Evolutionary conservation across 108 stramenopile genomes (phyloP).

Genomic region (Nitzschia sp.): DNA sequence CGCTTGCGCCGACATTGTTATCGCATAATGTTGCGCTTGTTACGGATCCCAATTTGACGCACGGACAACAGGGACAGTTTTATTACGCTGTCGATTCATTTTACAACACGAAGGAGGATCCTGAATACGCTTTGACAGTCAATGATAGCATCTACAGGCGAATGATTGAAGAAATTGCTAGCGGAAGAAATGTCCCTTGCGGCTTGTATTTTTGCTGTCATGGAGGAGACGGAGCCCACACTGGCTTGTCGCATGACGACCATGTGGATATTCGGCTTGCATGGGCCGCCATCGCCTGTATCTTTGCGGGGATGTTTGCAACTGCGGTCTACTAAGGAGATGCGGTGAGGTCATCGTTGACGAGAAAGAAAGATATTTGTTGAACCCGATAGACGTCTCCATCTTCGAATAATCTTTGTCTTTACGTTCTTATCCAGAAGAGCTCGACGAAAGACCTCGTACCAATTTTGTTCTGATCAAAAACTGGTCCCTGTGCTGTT

Average conservation of each 20-base stretch:
- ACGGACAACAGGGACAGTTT: constrained; percentile 18
- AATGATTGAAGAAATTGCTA: constrained; percentile 51
- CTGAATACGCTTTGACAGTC: constrained; percentile 63
- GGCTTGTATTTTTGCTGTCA: constrained; percentile 80
- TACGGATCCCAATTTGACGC: constrained; percentile 14
- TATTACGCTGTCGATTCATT: constrained; percentile 34
- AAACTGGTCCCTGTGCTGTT: no score
- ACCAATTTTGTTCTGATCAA: no score
- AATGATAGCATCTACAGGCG: constrained; percentile 49
- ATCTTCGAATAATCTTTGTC: no score
- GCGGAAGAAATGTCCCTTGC: constrained; percentile 48
- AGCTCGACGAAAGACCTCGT: no score
- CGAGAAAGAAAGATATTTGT: no score
- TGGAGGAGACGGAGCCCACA: constrained; percentile 49
- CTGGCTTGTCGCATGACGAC: constrained; percentile 44
- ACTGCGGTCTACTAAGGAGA: background rate
- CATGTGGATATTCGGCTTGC: constrained; percentile 67
- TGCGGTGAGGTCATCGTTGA: no score
- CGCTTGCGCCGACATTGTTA: constrained; percentile 26
- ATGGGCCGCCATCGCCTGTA: constrained; percentile 11
- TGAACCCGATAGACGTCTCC: no score
- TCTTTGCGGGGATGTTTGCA: constrained; percentile 20
- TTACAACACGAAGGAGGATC: constrained; percentile 24
- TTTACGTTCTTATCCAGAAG: no score
- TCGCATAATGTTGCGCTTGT: constrained; percentile 33